These are phyloP conservation scores for Symbiodinium natans DNA, from an alignment of 73 alveolate species.

Conservation along the genomic window DNA sequence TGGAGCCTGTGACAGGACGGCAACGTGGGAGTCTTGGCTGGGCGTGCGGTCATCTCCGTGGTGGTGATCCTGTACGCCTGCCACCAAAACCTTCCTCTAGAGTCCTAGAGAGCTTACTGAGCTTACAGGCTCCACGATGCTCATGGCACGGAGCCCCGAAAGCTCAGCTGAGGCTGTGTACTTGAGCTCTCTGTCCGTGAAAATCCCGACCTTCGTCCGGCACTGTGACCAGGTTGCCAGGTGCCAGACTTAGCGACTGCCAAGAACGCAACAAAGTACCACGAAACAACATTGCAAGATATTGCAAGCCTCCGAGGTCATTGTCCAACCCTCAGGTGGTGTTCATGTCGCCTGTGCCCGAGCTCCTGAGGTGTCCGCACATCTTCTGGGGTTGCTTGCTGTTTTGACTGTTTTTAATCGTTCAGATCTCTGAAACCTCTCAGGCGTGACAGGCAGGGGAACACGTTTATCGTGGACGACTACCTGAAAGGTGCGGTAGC, in stretches of 20 bases:
- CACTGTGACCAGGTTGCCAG: conserved; percentile 84
- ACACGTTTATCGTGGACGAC: conserved; percentile 54
- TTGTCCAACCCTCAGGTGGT: conserved; percentile 82
- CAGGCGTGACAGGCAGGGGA: conserved; percentile 76
- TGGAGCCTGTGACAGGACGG: conserved; percentile 48
- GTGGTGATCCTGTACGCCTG: conserved; percentile 39
- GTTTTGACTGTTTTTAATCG: not conserved
- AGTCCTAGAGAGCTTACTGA: not conserved
- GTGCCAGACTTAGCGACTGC: not conserved
- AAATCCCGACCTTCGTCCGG: conserved; percentile 53
- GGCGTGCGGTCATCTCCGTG: conserved; percentile 32
- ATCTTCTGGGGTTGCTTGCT: too few species aligned
- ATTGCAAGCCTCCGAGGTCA: conserved; percentile 2
- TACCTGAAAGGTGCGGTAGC: conserved; percentile 34
- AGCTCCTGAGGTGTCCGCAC: not conserved
- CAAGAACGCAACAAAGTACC: not conserved
- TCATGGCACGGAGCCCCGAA: conserved; percentile 28
- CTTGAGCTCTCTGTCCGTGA: conserved; percentile 53
- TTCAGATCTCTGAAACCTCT: too few species aligned
- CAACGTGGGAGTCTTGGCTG: conserved; percentile 17
- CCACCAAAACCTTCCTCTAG: not conserved
- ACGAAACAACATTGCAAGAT: not conserved
- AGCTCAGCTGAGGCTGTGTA: conserved; percentile 21
- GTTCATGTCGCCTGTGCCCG: conserved; percentile 49
- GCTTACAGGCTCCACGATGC: too few species aligned